Conservation (phyloP, 305 asterid species). For the Caryopteris hybrid region DNA sequence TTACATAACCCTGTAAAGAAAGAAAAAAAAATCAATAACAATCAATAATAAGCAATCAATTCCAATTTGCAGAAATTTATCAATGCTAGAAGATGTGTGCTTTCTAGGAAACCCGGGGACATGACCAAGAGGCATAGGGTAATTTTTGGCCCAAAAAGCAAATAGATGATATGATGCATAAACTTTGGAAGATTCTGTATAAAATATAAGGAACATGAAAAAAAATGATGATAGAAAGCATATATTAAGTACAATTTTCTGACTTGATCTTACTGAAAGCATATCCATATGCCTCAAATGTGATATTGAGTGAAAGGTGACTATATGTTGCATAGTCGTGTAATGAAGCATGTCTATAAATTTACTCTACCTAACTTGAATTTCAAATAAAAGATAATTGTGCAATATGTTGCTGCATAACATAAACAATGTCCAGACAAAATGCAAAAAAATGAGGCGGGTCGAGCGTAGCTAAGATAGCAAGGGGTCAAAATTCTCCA, state of each 20-base stretch:
- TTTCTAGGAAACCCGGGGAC: neutral
- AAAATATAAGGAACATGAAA: neutral
- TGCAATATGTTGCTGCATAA: neutral
- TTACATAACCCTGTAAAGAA: constrained; percentile 79
- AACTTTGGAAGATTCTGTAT: neutral
- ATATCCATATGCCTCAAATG: neutral
- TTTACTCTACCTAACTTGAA: neutral
- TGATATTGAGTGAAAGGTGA: neutral
- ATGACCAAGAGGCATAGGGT: neutral
- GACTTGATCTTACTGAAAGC: neutral
- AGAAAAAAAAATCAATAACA: neutral
- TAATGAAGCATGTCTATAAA: no score
- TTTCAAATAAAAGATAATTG: neutral
- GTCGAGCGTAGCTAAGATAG: neutral
- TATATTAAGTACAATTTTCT: neutral
- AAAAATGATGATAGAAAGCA: neutral
- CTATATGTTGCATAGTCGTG: neutral
- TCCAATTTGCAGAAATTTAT: constrained; percentile 11
- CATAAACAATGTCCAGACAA: neutral
- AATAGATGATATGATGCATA: no score
- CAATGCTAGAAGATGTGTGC: neutral
- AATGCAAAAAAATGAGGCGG: neutral
- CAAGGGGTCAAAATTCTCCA: neutral
- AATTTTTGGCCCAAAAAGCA: neutral
- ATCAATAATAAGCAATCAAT: neutral